Evolutionary conservation across 2,329 filamentous ascomycete genomes (phyloP).

Genomic region (Epichloe scottii): DNA sequence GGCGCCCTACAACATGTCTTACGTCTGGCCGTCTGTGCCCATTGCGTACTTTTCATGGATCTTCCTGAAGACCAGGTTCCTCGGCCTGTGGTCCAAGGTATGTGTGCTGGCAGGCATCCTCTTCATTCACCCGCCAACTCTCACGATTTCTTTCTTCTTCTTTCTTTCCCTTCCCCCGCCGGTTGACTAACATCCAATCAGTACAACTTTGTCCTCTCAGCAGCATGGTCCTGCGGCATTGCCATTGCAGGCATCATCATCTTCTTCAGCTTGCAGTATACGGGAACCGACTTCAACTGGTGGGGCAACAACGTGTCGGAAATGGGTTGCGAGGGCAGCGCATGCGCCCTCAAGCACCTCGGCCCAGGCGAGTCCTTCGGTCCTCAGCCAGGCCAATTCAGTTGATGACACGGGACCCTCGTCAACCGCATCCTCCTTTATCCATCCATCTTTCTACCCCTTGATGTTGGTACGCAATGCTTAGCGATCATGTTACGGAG

Average conservation of each 20-base stretch:
- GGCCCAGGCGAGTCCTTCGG: constrained; percentile 26
- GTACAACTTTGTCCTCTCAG: constrained; percentile 42
- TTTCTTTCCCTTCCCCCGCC: not conserved
- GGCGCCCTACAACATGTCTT: constrained; percentile 39
- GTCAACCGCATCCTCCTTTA: not conserved
- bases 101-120: constrained; percentile 2
- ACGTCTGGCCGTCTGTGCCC: constrained; percentile 38
- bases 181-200: constrained; percentile 8
- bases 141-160: too few relatives aligned
- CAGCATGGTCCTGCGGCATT: constrained; percentile 36
- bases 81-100: constrained; percentile 40
- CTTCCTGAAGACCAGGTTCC: constrained; percentile 34
- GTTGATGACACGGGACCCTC: constrained; percentile 7
- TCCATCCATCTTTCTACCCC: not conserved
- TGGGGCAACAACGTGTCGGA: constrained; percentile 34
- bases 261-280: constrained; percentile 38
- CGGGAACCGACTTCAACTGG: constrained; percentile 30
- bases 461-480: not conserved
- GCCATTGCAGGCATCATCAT: constrained; percentile 39
- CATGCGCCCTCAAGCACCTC: constrained; percentile 25
- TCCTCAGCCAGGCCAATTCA: constrained; percentile 27
- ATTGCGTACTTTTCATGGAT: constrained; percentile 41
- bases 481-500: constrained; percentile 1
- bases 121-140: accelerated
- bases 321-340: constrained; percentile 28